phyloP scores from a whole-genome alignment of 208 protist genomes.

The Herpetomonas samuelpessoai region DNA sequence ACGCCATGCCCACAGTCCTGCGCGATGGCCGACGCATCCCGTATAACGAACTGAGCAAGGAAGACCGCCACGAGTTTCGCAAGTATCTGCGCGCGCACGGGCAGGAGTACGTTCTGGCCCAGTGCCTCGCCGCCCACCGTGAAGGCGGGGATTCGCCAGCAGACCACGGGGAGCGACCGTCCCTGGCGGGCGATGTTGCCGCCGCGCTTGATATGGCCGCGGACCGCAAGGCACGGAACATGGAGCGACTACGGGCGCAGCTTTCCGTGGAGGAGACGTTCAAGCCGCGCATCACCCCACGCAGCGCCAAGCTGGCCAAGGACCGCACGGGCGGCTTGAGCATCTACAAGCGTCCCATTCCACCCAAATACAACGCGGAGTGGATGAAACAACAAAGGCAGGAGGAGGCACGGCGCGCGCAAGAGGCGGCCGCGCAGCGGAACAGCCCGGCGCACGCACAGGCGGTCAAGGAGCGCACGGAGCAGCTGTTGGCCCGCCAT shows the following conservation, averaged over 20 bases:
- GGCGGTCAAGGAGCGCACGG: not conserved
- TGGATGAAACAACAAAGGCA: constrained; percentile 6
- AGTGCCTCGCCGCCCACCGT: constrained; percentile 18
- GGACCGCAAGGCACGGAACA: constrained; percentile 16
- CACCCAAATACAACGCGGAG: constrained; percentile 6
- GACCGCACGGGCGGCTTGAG: constrained; percentile 27
- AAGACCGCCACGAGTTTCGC: constrained; percentile 32
- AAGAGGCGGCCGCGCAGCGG: constrained; percentile 4
- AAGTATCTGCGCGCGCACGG: constrained; percentile 24
- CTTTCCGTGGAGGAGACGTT: constrained; percentile 32
- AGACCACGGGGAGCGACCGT: constrained; percentile 11
- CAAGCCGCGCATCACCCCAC: constrained; percentile 25
- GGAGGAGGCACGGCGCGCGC: constrained; percentile 11
- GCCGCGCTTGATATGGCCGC: constrained; percentile 25
- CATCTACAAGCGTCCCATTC: constrained; percentile 33
- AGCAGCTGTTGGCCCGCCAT: constrained; percentile 36
- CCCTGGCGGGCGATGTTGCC: constrained; percentile 17
- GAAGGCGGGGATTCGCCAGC: constrained; percentile 6
- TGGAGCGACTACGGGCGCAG: constrained; percentile 16
- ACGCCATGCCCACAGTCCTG: constrained; percentile 51
- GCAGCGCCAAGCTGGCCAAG: constrained; percentile 23
- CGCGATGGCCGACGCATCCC: constrained; percentile 41
- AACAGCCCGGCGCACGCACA: not conserved
- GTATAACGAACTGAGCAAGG: constrained; percentile 34
- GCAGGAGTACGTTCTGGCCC: constrained; percentile 35